These are phyloP conservation scores for Candida lessepsii DNA, from an alignment of 805 yeast genomes.

Conservation along the genomic window DNA sequence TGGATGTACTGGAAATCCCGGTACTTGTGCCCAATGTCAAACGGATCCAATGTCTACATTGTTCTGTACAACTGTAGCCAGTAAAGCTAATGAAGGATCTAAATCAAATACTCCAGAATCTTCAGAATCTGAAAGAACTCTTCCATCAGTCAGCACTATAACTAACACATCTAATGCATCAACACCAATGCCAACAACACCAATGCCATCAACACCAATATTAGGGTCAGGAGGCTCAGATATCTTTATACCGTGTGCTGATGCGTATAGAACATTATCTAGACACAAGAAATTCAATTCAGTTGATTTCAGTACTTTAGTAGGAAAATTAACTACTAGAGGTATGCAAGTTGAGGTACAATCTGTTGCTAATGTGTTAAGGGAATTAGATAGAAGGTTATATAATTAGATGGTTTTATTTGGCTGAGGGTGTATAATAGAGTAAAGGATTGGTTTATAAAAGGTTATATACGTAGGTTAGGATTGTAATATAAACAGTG, in stretches of 20 bases:
- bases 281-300: slow-evolving; percentile 74
- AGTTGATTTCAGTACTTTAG: slow-evolving; percentile 71
- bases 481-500: too few relatives aligned
- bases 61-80: slow-evolving; percentile 84
- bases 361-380: slow-evolving; percentile 77
- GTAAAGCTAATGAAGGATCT: slow-evolving; percentile 33
- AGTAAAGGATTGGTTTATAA: neutral
- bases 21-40: slow-evolving; percentile 81
- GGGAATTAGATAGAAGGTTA: slow-evolving; percentile 74
- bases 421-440: neutral
- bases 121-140: slow-evolving; percentile 8
- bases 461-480: neutral
- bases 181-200: slow-evolving; percentile 15
- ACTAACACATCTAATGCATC: slow-evolving; percentile 10
- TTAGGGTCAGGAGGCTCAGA: slow-evolving; percentile 18
- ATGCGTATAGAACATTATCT: slow-evolving; percentile 83
- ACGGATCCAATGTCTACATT: slow-evolving; percentile 83
- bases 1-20: slow-evolving; percentile 85
- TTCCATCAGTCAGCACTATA: slow-evolving; percentile 18
- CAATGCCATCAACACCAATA: slow-evolving; percentile 18
- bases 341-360: slow-evolving; percentile 94
- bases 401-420: too few relatives aligned
- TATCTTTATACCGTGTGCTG: slow-evolving; percentile 81
- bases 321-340: slow-evolving; percentile 70
- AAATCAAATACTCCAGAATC: neutral